Evolutionary conservation across 345 rosid genomes (phyloP).

Genomic region (Streptanthus diversifolius): DNA sequence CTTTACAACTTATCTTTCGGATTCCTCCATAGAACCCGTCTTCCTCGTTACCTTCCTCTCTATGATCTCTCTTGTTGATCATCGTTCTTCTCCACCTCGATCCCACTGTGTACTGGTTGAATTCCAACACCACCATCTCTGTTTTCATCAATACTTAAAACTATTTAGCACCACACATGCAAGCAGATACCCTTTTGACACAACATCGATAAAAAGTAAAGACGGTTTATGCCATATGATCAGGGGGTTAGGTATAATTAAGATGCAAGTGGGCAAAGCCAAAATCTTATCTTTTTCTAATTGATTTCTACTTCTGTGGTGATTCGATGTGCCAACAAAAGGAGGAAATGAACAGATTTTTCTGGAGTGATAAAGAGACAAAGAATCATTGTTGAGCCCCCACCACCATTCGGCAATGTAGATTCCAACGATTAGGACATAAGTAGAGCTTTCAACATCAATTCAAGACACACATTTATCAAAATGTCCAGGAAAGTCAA

Average conservation of each 20-base stretch:
- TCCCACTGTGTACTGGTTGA: conserved; percentile 63
- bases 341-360: background rate
- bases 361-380: conserved; percentile 38
- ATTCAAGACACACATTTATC: conserved; percentile 53
- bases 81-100: conserved; percentile 70
- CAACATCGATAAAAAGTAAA: background rate
- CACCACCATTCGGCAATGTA: conserved; percentile 9
- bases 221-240: background rate
- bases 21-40: conserved; percentile 93
- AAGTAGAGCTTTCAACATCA: conserved; percentile 45
- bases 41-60: conserved; percentile 78
- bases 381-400: conserved; percentile 40
- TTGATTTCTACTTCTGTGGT: conserved; percentile 14
- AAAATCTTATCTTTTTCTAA: conserved; percentile 2
- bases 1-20: conserved; percentile 51
- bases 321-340: conserved; percentile 20
- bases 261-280: conserved; percentile 4
- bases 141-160: conserved; percentile 19
- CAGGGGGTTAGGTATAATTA: background rate
- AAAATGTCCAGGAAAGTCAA: conserved; percentile 52
- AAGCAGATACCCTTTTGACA: background rate
- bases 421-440: conserved; percentile 14
- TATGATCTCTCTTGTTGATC: conserved; percentile 57
- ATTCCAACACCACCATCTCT: conserved; percentile 51
- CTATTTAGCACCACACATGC: background rate